phyloP scores from a whole-genome alignment of 164 flowering plant species.

The Vitis riparia region DNA sequence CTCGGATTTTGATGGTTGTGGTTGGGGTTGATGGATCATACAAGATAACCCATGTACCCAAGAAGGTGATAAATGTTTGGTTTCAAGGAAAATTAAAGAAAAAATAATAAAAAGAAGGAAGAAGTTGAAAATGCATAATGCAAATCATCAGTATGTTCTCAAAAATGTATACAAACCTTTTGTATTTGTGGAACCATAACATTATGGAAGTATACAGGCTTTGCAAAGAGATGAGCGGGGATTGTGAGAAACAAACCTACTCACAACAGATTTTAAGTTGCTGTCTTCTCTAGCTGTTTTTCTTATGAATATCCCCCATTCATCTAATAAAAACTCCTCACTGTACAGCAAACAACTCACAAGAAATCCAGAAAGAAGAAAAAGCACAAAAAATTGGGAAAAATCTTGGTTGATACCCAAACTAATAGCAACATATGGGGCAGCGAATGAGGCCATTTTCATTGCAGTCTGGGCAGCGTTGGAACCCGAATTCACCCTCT shows the following conservation, averaged over 20 bases:
- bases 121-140: too few relatives aligned
- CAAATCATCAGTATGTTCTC: background rate
- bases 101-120: too few relatives aligned
- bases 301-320: background rate
- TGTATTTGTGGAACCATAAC: background rate
- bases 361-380: slow-evolving; percentile 1
- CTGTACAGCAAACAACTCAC: slow-evolving; percentile 25
- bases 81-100: too few relatives aligned
- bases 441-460: slow-evolving; percentile 85
- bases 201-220: slow-evolving; percentile 2
- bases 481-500: slow-evolving; percentile 49
- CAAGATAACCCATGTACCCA: too few relatives aligned
- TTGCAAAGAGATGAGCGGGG: background rate
- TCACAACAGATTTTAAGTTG: too few relatives aligned
- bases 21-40: too few relatives aligned
- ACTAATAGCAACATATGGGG: slow-evolving; percentile 60
- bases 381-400: slow-evolving; percentile 2
- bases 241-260: too few relatives aligned
- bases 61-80: too few relatives aligned
- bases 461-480: slow-evolving; percentile 82
- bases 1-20: too few relatives aligned
- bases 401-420: background rate
- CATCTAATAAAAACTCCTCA: slow-evolving; percentile 1
- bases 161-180: background rate
- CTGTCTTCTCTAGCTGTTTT: background rate